Evolutionary conservation across 805 yeast genomes (phyloP), one percentile per base, ranked within the genome.

Genomic region (Lipomyces anomalus): DNA sequence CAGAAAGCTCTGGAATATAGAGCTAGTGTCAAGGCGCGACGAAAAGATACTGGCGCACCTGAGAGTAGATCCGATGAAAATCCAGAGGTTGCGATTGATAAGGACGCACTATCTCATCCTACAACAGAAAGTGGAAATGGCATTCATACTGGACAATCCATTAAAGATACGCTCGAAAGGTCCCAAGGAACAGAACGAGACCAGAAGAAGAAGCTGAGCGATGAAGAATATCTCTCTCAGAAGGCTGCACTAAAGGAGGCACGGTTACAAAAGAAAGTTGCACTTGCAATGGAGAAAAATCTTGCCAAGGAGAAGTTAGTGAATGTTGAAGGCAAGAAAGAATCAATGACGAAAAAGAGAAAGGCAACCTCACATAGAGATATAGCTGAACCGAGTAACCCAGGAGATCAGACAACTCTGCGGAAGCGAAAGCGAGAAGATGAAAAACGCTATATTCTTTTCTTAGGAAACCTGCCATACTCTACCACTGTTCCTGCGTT

Each of bases 391-490:
- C 38, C 45, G 23, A 48, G 41, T 30, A 50, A 46, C 13, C 43
- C 38, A 36, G 23, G 51, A 30, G 30, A 36, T 34, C 35, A 22
- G 22, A 36, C 35, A 64, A 38, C 57, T 57, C 17, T 64, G 58
- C 16, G 55, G 35, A 18, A 63, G 26, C 38, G 20, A 3, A 23
- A 20, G 49, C 37, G 22, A 23, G 38, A 29, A 41, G 82, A 82
- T 67, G 81, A 82, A 18, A 79, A 73, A 62, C 71, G 95, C 59
- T 89, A 83, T 58, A 75, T 92, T 44, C 67, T 92, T 26, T 92
- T 92, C 66, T 86, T 89, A 6, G 98, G 98, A 3, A 88, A 89
- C 59, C 69, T 92, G 44, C 95, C 97, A 2, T 85, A 78, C 61
- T 80, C 79, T 43, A 67, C 79, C 20, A 73, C 80, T 2, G 76